Base-by-base conservation (phyloP, 495 filamentous ascomycete species). In the Aspergillus bertholletiae region DNA sequence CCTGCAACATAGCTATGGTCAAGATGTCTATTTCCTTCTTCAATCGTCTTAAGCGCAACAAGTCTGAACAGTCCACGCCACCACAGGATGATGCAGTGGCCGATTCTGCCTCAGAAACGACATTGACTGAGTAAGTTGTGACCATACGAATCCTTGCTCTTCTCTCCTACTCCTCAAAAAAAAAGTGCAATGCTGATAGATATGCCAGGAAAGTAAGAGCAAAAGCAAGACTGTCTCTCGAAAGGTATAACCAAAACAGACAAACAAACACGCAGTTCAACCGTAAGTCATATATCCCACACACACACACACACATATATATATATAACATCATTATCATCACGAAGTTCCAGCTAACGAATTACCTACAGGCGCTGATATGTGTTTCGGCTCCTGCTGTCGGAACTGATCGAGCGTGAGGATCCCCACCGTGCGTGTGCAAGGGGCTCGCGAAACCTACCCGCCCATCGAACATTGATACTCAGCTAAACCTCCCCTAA, bases 361-460 rank as follows among this genome's bases (percentile, higher is more conserved):
- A n/a, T n/a, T n/a, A n/a, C n/a, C n/a, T n/a, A n/a, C 9, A 56
- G 54, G 47, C 9, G 54, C 32, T 13, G 54, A 56, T 46, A 8
- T 51, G 26, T 57, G 54, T 26, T 57, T 57, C 17, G 48, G 54
- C 0, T 47, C 54, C 8, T 57, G 54, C 34, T 57, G 48, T 35
- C 54, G 54, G 11, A 56, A 56, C 15, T 45, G 20, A 40, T 50
- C 43, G 7, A 27, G 23, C 43, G 5, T 15, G 12, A 9, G 7
- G n/a, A n/a, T n/a, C 13, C 1, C 2, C 17, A 7, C 43, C 43
- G 15, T 45, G 40, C 17, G 18, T 9, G 23, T 23, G 40, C 13
- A 43, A 12, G 30, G 30, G 9, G 8, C 30, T 7, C 13, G 13
- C 30, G 13, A 12, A 5, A 32, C 30, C 30, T 32, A 32, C 2